phyloP scores from a whole-genome alignment of 805 yeast genomes.

The Zygosaccharomyces rouxii region DNA sequence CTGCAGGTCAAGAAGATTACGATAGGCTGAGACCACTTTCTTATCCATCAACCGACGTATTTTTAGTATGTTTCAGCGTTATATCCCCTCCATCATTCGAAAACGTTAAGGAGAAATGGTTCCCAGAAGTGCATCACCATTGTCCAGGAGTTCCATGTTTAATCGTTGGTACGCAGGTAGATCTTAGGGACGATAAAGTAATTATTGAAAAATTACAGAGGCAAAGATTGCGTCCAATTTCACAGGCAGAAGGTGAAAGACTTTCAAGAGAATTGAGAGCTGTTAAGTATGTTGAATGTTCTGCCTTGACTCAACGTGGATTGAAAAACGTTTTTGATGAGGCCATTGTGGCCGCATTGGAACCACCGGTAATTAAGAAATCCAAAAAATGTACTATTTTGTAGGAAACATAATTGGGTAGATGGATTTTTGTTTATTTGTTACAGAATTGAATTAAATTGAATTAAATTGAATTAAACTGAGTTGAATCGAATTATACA shows the following conservation, averaged over 20 bases:
- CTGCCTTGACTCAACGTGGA: constrained; percentile 95
- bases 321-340: constrained; percentile 97
- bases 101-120: constrained; percentile 97
- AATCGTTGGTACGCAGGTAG: constrained; percentile 95
- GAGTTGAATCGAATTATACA: neutral
- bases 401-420: constrained; percentile 34
- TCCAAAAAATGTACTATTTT: constrained; percentile 72
- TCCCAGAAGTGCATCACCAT: constrained; percentile 96
- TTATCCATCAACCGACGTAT: constrained; percentile 96
- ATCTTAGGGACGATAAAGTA: constrained; percentile 88
- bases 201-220: constrained; percentile 85
- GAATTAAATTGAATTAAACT: no score
- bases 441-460: neutral
- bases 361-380: constrained; percentile 90
- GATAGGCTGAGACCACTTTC: constrained; percentile 95
- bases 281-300: constrained; percentile 95
- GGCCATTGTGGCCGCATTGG: constrained; percentile 96
- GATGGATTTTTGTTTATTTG: constrained; percentile 2
- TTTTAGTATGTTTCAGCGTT: constrained; percentile 91
- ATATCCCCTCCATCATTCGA: constrained; percentile 97
- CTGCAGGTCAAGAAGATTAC: constrained; percentile 99
- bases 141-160: constrained; percentile 98
- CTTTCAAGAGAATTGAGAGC: constrained; percentile 92
- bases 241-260: constrained; percentile 83
- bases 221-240: constrained; percentile 83